phyloP scores from a whole-genome alignment of 2,329 filamentous ascomycete species.

The Hortaea werneckii region DNA sequence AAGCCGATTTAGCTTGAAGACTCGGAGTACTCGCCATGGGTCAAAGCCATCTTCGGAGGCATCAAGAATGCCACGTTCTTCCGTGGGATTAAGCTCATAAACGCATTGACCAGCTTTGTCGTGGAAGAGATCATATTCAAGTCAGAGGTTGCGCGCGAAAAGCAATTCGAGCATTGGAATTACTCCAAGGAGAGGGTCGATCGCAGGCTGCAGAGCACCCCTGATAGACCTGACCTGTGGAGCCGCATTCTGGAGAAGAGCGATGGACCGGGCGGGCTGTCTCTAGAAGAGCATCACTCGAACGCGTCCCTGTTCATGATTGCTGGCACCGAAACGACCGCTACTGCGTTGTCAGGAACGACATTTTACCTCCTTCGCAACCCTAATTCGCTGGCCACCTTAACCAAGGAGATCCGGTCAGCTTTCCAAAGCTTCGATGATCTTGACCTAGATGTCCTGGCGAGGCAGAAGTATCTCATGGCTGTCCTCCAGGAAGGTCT shows the following conservation, averaged over 20 bases:
- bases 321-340: slow-evolving; percentile 31
- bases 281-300: slow-evolving; percentile 24
- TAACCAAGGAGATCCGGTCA: slow-evolving; percentile 27
- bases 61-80: slow-evolving; percentile 12
- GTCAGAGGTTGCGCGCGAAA: slow-evolving; percentile 5
- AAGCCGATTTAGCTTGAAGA: slow-evolving; percentile 18
- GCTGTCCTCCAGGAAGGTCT: slow-evolving; percentile 28
- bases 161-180: slow-evolving; percentile 13
- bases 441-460: slow-evolving; percentile 24
- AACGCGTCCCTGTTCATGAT: slow-evolving; percentile 26
- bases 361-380: slow-evolving; percentile 24
- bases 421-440: slow-evolving; percentile 25
- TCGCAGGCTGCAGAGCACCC: slow-evolving; percentile 14
- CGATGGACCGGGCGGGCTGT: slow-evolving; percentile 10
- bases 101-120: slow-evolving; percentile 6
- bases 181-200: slow-evolving; percentile 19
- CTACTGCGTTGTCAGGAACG: slow-evolving; percentile 24
- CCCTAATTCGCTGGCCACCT: slow-evolving; percentile 17
- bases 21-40: slow-evolving; percentile 19
- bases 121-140: slow-evolving; percentile 8
- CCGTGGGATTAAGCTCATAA: slow-evolving; percentile 6
- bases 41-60: slow-evolving; percentile 17
- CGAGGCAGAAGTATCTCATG: slow-evolving; percentile 26
- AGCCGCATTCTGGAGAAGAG: slow-evolving; percentile 19
- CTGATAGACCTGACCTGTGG: slow-evolving; percentile 21